phyloP scores from a whole-genome alignment of 345 rosid species.

The Erucastrum elatum region DNA sequence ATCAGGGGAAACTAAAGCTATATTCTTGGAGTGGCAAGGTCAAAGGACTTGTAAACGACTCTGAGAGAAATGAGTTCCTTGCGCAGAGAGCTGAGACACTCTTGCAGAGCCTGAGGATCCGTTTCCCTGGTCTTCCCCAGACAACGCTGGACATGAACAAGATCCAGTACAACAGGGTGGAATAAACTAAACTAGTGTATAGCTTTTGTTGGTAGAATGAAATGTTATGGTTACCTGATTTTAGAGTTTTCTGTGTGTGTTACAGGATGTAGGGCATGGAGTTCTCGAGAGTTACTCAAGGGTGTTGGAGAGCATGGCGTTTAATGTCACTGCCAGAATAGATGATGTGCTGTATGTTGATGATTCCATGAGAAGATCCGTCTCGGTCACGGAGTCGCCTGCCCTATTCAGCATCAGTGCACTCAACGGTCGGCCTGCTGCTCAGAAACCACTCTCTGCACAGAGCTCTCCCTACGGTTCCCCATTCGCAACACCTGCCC shows the following conservation, averaged over 20 bases:
- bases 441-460: conserved; percentile 76
- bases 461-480: conserved; percentile 66
- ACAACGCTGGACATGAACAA: conserved; percentile 92
- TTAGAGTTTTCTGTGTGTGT: conserved; percentile 2
- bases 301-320: conserved; percentile 98
- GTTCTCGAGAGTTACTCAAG: conserved; percentile 97
- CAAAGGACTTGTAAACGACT: conserved; percentile 70
- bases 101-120: conserved; percentile 70
- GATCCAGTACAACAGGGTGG: conserved; percentile 88
- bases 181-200: background rate
- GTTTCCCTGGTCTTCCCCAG: conserved; percentile 92
- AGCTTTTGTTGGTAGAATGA: background rate
- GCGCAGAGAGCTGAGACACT: conserved; percentile 79
- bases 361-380: conserved; percentile 60
- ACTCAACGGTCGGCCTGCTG: conserved; percentile 37
- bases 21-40: conserved; percentile 93
- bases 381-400: conserved; percentile 58
- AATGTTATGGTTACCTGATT: background rate
- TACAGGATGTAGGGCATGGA: conserved; percentile 96
- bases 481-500: conserved; percentile 73
- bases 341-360: conserved; percentile 93
- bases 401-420: conserved; percentile 69
- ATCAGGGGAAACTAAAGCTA: conserved; percentile 48
- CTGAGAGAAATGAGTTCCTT: conserved; percentile 55
- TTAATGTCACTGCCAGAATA: conserved; percentile 96